Percentiles rank a stretch among this genome's conserved stretches.
These are phyloP conservation scores for Eimeria necatrix DNA, from an alignment of 169 alveolate genomes.

Conservation along the genomic window DNA sequence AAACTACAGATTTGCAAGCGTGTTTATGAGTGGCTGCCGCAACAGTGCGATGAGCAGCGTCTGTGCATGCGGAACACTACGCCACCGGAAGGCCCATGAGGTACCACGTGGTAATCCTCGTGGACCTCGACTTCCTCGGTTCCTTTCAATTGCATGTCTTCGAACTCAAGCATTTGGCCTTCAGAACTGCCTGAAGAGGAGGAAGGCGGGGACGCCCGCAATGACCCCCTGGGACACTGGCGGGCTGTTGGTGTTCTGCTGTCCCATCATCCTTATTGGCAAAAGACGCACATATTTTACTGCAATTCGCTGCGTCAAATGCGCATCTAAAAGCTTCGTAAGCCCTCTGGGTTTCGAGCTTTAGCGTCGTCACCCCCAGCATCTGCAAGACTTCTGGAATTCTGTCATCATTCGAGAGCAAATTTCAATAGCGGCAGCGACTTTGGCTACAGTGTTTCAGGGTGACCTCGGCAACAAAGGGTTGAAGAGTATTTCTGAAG, in stretches of 20 bases:
- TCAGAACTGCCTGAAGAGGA: background rate
- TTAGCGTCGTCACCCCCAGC: background rate
- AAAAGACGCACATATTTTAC: background rate
- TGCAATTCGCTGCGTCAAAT: background rate
- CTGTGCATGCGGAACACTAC: conserved; percentile 20
- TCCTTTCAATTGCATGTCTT: background rate
- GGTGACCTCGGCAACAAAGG: too few relatives aligned
- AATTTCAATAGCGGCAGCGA: background rate
- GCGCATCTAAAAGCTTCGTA: background rate
- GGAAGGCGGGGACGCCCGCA: conserved; percentile 16
- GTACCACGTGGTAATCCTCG: background rate
- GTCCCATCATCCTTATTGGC: background rate
- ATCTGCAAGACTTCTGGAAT: background rate
- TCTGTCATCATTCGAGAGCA: background rate
- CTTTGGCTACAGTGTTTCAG: too few relatives aligned
- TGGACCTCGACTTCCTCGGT: background rate
- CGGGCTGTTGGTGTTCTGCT: conserved; percentile 32
- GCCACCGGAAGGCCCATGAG: background rate
- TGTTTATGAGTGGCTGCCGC: background rate
- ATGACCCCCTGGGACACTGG: conserved; percentile 17
- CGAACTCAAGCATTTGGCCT: background rate
- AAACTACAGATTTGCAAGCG: too few relatives aligned
- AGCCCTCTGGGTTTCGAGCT: background rate
- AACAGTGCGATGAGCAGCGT: background rate
- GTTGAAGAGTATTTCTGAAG: background rate